Evolutionary conservation across 169 alveolate genomes (phyloP).

Genomic region (Theileria orientalis): DNA sequence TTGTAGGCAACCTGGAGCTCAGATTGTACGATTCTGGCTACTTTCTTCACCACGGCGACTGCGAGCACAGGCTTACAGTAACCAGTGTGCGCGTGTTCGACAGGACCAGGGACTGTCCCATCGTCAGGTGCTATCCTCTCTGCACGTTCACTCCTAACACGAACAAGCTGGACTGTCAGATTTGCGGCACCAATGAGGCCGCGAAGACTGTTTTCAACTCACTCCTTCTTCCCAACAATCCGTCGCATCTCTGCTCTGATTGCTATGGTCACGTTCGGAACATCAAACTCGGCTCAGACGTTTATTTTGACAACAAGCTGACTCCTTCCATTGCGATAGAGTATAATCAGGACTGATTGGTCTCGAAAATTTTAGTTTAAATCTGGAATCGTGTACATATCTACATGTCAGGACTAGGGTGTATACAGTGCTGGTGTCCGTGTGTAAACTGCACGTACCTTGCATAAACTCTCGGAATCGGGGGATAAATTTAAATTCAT

Average conservation of each 20-base stretch:
- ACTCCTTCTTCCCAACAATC: constrained; percentile 75
- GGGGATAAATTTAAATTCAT: too few species aligned
- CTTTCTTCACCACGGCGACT: constrained; percentile 81
- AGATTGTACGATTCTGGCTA: constrained; percentile 74
- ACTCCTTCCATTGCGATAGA: constrained; percentile 45
- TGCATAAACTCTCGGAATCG: too few species aligned
- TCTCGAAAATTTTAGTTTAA: neutral
- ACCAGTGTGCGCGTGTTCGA: constrained; percentile 70
- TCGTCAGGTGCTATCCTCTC: constrained; percentile 71
- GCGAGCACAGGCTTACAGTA: constrained; percentile 81
- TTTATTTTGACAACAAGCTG: constrained; percentile 35
- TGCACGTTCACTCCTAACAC: constrained; percentile 72
- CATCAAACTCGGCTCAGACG: constrained; percentile 39
- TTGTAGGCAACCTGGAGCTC: constrained; percentile 65
- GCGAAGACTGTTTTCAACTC: constrained; percentile 71
- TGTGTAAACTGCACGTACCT: too few species aligned
- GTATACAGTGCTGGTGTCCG: too few species aligned
- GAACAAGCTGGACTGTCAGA: constrained; percentile 66
- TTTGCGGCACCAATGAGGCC: constrained; percentile 74
- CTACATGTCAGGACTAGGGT: too few species aligned
- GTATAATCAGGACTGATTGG: constrained; percentile 1
- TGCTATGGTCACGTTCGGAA: constrained; percentile 68
- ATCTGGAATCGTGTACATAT: neutral
- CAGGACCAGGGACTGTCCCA: constrained; percentile 69
- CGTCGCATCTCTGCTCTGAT: constrained; percentile 74